A percentile compares a stretch with the other conserved stretches of the same genome.
phyloP scores from a whole-genome alignment of 108 stramenopile genomes.

The Pseudonitzschia delicatissima region DNA sequence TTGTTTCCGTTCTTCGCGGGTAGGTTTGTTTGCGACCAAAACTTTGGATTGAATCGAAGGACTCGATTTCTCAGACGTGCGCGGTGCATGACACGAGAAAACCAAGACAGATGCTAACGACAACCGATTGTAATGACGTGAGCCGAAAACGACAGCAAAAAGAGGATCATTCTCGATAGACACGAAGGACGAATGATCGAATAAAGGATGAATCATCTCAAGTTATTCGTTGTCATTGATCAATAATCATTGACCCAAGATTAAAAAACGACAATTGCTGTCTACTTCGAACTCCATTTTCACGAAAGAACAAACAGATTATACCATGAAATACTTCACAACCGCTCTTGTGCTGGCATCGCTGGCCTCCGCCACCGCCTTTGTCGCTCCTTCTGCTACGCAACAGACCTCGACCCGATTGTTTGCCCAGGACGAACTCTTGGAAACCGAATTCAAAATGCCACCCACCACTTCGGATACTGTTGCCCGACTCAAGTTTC shows the following conservation, averaged over 20 bases:
- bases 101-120: too few species aligned
- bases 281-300: background rate
- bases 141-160: background rate
- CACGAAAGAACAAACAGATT: background rate
- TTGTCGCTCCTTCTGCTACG: background rate
- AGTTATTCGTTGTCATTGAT: background rate
- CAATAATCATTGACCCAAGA: background rate
- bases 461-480: slow-evolving; percentile 54
- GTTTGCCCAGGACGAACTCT: slow-evolving; percentile 16
- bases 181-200: background rate
- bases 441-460: slow-evolving; percentile 48
- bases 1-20: too few species aligned
- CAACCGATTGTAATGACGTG: too few species aligned
- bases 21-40: too few species aligned
- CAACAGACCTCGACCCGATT: background rate
- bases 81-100: too few species aligned
- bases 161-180: background rate
- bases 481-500: slow-evolving; percentile 55
- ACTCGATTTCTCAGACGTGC: too few species aligned
- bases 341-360: background rate
- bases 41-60: too few species aligned
- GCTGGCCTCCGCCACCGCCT: background rate
- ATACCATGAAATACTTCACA: background rate
- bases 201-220: background rate
- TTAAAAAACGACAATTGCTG: background rate